A percentile compares a stretch with the other conserved stretches of the same genome.
These are phyloP conservation scores for Ophiobolus disseminans DNA, from an alignment of 2,329 filamentous ascomycete species.

Conservation along the genomic window DNA sequence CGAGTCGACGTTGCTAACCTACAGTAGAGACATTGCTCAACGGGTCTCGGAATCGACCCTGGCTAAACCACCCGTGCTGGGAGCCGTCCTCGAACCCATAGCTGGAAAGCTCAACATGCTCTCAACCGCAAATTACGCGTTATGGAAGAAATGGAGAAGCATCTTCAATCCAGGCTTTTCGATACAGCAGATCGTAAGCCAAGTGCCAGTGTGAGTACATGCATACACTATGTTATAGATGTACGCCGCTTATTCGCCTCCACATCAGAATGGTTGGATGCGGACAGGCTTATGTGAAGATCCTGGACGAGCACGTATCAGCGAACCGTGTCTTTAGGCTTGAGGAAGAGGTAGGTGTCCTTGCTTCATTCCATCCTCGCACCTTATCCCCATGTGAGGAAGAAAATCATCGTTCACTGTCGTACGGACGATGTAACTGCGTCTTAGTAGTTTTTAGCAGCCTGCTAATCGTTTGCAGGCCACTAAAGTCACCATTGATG, in stretches of 20 bases:
- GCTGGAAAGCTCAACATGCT: slow-evolving; percentile 49
- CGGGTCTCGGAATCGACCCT: slow-evolving; percentile 42
- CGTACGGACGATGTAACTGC: too few species aligned
- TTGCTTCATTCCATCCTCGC: neutral
- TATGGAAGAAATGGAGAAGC: slow-evolving; percentile 54
- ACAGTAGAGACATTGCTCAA: slow-evolving; percentile 32
- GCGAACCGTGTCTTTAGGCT: slow-evolving; percentile 49
- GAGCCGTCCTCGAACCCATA: slow-evolving; percentile 43
- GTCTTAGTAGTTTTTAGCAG: too few species aligned
- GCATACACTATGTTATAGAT: neutral
- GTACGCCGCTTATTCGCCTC: neutral
- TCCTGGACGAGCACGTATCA: slow-evolving; percentile 46
- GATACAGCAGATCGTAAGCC: slow-evolving; percentile 47
- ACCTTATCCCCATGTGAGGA: too few species aligned
- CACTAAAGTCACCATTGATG: slow-evolving; percentile 51
- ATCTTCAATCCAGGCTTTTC: slow-evolving; percentile 55
- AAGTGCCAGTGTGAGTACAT: slow-evolving; percentile 32
- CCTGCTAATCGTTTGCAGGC: slow-evolving; percentile 17
- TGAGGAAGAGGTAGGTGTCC: slow-evolving; percentile 38
- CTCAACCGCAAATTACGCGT: slow-evolving; percentile 43
- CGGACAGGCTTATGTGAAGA: slow-evolving; percentile 38
- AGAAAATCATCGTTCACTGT: too few species aligned
- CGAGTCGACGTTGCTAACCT: neutral
- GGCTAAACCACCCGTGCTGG: slow-evolving; percentile 43
- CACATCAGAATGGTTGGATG: slow-evolving; percentile 44